These are phyloP conservation scores for Pythium dissotocum DNA, from an alignment of 352 stramenopile genomes.

Conservation along the genomic window DNA sequence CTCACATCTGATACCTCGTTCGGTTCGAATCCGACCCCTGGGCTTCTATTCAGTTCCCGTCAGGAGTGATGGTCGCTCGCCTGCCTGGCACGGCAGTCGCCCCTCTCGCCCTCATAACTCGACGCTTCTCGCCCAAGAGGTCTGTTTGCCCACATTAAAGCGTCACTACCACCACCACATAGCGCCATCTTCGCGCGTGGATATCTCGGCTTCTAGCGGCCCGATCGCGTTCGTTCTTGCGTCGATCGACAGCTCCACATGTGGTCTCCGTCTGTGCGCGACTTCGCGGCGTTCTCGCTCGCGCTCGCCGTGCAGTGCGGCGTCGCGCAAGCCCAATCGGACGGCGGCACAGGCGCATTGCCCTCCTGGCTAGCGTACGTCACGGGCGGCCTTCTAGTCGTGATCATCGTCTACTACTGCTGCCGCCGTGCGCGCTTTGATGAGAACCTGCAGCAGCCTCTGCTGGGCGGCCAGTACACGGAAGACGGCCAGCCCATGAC, in stretches of 20 bases:
- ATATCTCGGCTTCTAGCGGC: conserved; percentile 1
- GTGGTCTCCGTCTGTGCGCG: conserved; percentile 28
- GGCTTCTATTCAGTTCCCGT: conserved; percentile 29
- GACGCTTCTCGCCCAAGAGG: conserved; percentile 4
- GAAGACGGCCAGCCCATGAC: conserved; percentile 87
- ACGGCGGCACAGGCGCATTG: conserved; percentile 42
- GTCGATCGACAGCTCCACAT: conserved; percentile 7
- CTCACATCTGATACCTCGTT: neutral
- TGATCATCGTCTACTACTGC: conserved; percentile 91
- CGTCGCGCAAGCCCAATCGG: conserved; percentile 13
- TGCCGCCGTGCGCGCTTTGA: conserved; percentile 84
- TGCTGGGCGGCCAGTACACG: conserved; percentile 85
- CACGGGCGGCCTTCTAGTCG: conserved; percentile 75
- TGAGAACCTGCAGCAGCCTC: conserved; percentile 83
- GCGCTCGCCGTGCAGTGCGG: conserved; percentile 41
- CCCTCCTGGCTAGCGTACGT: conserved; percentile 85
- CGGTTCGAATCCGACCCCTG: conserved; percentile 8
- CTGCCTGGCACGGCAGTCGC: neutral
- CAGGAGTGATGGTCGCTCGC: conserved; percentile 22
- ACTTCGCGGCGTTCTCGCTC: conserved; percentile 24
- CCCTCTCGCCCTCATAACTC: conserved; percentile 23
- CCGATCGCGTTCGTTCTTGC: conserved; percentile 1
- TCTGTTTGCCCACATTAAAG: neutral
- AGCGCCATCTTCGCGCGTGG: conserved; percentile 3
- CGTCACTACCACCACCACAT: neutral